phyloP scores from a whole-genome alignment of 2,329 filamentous ascomycete genomes.

The Claviceps cyperi region DNA sequence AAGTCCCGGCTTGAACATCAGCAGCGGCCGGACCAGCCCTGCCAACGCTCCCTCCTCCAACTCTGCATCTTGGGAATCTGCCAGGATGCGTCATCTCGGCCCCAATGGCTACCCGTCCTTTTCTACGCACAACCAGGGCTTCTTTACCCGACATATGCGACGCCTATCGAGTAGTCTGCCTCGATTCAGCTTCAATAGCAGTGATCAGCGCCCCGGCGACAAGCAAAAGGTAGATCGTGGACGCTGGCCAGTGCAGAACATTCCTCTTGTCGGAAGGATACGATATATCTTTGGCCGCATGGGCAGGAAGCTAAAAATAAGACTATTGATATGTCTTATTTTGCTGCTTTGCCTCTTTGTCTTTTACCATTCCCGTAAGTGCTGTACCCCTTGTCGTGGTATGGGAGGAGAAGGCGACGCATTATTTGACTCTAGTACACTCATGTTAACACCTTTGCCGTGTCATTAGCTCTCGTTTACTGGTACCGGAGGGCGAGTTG shows the following conservation, averaged over 20 bases:
- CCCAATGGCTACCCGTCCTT: constrained; percentile 66
- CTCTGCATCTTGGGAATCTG: constrained; percentile 65
- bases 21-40: constrained; percentile 57
- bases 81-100: constrained; percentile 61
- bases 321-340: constrained; percentile 42
- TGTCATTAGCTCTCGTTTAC: constrained; percentile 32
- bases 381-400: not conserved
- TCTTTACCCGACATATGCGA: constrained; percentile 75
- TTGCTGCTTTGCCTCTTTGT: constrained; percentile 47
- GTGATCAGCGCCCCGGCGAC: constrained; percentile 44
- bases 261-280: constrained; percentile 33
- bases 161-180: constrained; percentile 68
- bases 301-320: constrained; percentile 51
- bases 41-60: constrained; percentile 36
- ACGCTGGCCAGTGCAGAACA: constrained; percentile 28
- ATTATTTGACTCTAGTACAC: not conserved
- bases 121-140: constrained; percentile 68
- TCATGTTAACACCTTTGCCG: not conserved
- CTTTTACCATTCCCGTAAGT: constrained; percentile 61
- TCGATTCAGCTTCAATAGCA: constrained; percentile 41
- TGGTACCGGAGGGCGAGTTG: constrained; percentile 57
- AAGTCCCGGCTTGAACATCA: constrained; percentile 62
- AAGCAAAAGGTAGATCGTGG: constrained; percentile 63
- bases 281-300: constrained; percentile 33
- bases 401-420: not conserved